Evolutionary conservation across 495 filamentous ascomycete species (phyloP).

Genomic region (Aspergillus biplanus): DNA sequence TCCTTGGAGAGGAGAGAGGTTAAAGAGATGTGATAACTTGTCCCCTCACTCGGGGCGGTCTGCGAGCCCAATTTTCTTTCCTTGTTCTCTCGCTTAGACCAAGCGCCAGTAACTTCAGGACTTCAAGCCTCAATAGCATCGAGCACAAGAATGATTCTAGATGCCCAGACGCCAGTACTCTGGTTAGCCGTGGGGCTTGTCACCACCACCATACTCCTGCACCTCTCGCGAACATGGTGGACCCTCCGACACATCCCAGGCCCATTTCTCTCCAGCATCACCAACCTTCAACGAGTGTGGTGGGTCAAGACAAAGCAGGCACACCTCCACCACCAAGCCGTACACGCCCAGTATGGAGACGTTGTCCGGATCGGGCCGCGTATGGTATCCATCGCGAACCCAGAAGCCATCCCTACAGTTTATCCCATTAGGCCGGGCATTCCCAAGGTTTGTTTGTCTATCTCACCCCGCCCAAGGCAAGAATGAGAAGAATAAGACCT

Average conservation of each 20-base stretch:
- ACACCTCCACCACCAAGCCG: neutral
- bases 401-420: neutral
- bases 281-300: neutral
- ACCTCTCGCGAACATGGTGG: no score
- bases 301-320: neutral
- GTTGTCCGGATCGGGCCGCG: neutral
- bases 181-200: no score
- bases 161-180: no score
- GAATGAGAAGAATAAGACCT: neutral
- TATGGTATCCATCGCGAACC: slow-evolving; percentile 1
- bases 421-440: neutral
- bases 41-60: no score
- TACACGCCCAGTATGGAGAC: neutral
- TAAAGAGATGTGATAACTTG: no score
- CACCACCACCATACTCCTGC: no score
- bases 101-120: no score
- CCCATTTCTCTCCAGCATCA: neutral
- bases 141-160: no score
- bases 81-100: no score
- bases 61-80: no score
- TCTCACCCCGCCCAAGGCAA: neutral
- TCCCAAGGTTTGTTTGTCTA: neutral
- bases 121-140: no score
- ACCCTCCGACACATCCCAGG: neutral
- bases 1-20: no score